Conservation (phyloP, 805 yeast species). For the Wickerhamiella qilinensis region DNA sequence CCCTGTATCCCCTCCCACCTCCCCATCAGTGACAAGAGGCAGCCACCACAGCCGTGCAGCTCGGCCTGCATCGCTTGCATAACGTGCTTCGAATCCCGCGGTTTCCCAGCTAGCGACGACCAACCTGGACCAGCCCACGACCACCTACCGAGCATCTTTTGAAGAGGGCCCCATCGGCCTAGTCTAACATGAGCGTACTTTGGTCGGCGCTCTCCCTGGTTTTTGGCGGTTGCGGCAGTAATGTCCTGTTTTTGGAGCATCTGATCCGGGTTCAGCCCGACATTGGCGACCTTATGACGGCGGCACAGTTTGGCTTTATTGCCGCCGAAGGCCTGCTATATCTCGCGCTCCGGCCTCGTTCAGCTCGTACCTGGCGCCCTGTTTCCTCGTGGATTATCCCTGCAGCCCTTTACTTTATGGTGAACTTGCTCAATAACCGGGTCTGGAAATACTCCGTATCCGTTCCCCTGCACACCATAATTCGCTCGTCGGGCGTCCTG, state of each 20-base stretch:
- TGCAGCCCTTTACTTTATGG: conserved; percentile 33
- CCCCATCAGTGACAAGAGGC: too few relatives aligned
- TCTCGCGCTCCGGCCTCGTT: conserved; percentile 11
- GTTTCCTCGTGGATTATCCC: conserved; percentile 25
- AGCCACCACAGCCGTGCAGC: too few relatives aligned
- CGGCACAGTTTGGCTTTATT: conserved; percentile 38
- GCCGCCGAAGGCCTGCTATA: conserved; percentile 28
- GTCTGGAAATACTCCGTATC: conserved; percentile 43
- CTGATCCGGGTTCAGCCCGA: conserved; percentile 26
- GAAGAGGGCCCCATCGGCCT: too few relatives aligned
- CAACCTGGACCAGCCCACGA: too few relatives aligned
- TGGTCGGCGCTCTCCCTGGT: conserved; percentile 24
- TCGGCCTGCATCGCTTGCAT: too few relatives aligned
- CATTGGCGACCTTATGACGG: conserved; percentile 39
- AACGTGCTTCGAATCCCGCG: too few relatives aligned
- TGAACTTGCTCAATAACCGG: conserved; percentile 39
- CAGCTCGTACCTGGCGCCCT: background rate
- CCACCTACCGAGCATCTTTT: too few relatives aligned
- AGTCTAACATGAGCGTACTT: background rate
- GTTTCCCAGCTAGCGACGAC: too few relatives aligned
- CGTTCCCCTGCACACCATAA: conserved; percentile 50
- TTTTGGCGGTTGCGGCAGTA: conserved; percentile 62
- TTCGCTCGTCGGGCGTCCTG: conserved; percentile 49
- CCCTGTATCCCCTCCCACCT: too few relatives aligned
- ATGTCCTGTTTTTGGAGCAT: conserved; percentile 46